Evolutionary conservation across 169 alveolate species (phyloP), one percentile per base, ranked within the genome.

Genomic region (Cryptosporidium bovis): DNA sequence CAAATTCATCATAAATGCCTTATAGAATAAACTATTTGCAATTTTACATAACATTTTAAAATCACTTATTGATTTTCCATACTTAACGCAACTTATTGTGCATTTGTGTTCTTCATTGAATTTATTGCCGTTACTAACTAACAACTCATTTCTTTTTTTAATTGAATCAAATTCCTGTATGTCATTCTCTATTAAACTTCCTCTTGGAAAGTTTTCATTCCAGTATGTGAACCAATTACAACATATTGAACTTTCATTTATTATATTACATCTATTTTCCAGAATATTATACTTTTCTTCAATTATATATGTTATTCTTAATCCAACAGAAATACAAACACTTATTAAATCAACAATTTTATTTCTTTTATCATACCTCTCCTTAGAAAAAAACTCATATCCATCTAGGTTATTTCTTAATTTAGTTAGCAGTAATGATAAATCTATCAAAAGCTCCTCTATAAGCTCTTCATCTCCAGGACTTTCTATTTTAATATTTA

Each of bases 301-400:
- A 8, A 77, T 15, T 44, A 60, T 46, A 18, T 27, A 33, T 5
- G 77, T 71, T 44, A 77, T 53, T 20, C 87, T 56, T 62, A 60
- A 56, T 4, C 87, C 87, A 77, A 77, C 64, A 58, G 87, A 77
- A 12, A 77, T 77, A 40, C 87, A 77, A 10, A 77, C 87, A 20
- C 64, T 56, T 31, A 77, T 33, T 50, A 77, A 27, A 40, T 77
- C 71, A 27, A 77, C 29, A 1, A 68, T 56, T 55, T 24, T 0
- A 10, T 60, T 56, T 60, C 46, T 77, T 36, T 40, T 62, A n/a
- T 16, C 13, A 24, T 27, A 29, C 31, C 15, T 18, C 8, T 50
- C 3, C 18, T 16, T 44, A 5, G 6, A 8, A 2, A 2, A 34
- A 24, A n/a, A 44, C 44, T 56, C 83, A 12, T 31, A 13, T 5